Base-by-base conservation (phyloP, 2,329 filamentous ascomycete species). In the Ascochyta koolunga region DNA sequence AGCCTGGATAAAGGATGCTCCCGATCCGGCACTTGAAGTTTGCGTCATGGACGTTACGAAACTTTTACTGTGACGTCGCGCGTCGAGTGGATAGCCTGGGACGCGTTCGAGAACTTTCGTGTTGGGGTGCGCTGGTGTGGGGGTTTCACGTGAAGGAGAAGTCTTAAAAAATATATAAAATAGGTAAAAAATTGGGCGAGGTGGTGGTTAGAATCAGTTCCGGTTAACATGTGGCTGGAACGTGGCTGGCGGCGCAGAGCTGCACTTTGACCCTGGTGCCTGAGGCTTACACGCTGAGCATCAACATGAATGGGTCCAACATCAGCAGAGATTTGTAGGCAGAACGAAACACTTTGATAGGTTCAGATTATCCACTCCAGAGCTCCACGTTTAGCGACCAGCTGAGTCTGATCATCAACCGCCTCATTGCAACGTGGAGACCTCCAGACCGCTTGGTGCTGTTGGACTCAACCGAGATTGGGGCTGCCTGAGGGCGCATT, bases 21-120 rank as follows among this genome's bases (percentile, higher is more conserved):
- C 35, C 35, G 19, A 40, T 45, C 27, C 31, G 29, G 33, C 35
- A 15, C 19, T 31, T 18, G 29, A 7, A 41, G 15, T 25, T 37
- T 54, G 45, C 45, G 31, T 54, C 51, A 37, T 37, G 18, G 46
- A 54, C 51, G 51, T 54, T 45, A 54, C 46, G 45, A 42, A 38
- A 32, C 15, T 32, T 40, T 18, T 22, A 13, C n/a, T 40, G 42
- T 32, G 21, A 44, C 22, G 25, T 15, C 24, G 22, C 31, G 36
- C 45, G 36, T 41, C 40, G 41, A 35, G 31, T 37, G 31, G 27
- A 43, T 37, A 11, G 19, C 31, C 36, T 41, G 31, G 41, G 46
- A 54, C 22, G 24, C 16, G 22, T 45, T 45, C 39, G 31, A 54
- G 35, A 44, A 31, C 16, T 3, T 2, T 16, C 19, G 11, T 19